phyloP scores from a whole-genome alignment of 164 flowering plant genomes.

The Stephania yunnanensis region DNA sequence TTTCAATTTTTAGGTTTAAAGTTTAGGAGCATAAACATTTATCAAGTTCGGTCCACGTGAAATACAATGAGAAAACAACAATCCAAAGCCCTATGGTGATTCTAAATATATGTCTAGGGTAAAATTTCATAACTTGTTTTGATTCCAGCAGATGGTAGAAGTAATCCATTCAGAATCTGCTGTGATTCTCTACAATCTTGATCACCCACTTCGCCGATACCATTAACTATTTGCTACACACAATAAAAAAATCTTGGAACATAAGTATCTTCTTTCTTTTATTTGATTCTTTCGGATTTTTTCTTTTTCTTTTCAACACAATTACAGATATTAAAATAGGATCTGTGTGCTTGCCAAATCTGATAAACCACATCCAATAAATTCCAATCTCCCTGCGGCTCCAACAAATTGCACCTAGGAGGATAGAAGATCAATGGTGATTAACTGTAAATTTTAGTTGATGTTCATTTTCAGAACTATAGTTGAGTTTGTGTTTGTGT shows the following conservation, averaged over 20 bases:
- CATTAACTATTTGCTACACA: not conserved
- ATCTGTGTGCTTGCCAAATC: too few species aligned
- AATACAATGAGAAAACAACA: too few species aligned
- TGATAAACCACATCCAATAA: too few species aligned
- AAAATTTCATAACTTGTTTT: not conserved
- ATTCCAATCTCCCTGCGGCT: too few species aligned
- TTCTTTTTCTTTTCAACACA: too few species aligned
- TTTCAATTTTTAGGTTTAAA: not conserved
- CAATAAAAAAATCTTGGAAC: not conserved
- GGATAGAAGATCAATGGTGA: not conserved
- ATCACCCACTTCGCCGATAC: not conserved
- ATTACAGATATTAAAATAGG: too few species aligned
- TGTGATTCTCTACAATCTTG: not conserved
- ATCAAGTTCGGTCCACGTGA: not conserved
- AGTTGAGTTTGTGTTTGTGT: too few species aligned
- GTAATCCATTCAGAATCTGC: not conserved
- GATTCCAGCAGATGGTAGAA: not conserved
- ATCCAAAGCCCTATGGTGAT: not conserved
- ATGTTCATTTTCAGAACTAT: too few species aligned
- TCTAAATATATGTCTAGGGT: not conserved
- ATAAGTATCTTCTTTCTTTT: not conserved
- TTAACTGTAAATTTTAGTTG: too few species aligned
- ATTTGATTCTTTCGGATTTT: too few species aligned
- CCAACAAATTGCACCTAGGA: not conserved
- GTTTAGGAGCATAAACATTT: not conserved